phyloP scores from a whole-genome alignment of 768 basidiomycete genomes.

The Mycena leptocephala region DNA sequence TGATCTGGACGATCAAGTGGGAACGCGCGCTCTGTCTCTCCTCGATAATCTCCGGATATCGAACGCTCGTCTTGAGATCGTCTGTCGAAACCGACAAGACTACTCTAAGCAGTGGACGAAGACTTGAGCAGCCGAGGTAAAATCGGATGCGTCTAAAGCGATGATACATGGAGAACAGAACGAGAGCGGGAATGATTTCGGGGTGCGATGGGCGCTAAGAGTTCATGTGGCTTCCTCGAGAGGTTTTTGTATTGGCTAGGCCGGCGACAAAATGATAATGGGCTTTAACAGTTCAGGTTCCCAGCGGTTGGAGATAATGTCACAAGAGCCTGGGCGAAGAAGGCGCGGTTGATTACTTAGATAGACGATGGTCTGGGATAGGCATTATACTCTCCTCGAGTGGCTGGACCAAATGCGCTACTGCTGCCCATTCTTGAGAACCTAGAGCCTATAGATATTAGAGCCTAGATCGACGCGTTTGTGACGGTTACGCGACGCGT shows the following conservation, averaged over 20 bases:
- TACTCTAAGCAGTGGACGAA: neutral
- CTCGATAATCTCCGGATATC: no score
- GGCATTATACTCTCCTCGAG: neutral
- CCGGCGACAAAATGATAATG: neutral
- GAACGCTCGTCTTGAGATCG: neutral
- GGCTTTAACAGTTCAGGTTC: neutral
- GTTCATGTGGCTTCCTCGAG: neutral
- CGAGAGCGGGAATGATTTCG: neutral
- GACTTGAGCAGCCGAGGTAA: neutral
- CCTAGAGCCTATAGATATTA: neutral
- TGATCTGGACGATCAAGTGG: no score
- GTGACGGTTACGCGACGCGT: no score
- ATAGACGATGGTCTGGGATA: constrained; percentile 4
- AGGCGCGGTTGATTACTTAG: neutral
- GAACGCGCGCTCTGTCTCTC: no score
- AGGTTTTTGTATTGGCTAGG: no score
- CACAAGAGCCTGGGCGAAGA: neutral
- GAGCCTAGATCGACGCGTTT: no score
- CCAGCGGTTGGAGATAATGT: neutral
- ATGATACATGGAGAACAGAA: neutral
- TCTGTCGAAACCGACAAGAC: neutral
- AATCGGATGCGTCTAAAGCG: neutral
- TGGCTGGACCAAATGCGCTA: neutral
- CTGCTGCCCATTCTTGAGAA: neutral
- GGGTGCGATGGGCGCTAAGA: neutral